Evolutionary conservation across 257 asterid genomes (phyloP).

Genomic region (Forsythia viridissima): DNA sequence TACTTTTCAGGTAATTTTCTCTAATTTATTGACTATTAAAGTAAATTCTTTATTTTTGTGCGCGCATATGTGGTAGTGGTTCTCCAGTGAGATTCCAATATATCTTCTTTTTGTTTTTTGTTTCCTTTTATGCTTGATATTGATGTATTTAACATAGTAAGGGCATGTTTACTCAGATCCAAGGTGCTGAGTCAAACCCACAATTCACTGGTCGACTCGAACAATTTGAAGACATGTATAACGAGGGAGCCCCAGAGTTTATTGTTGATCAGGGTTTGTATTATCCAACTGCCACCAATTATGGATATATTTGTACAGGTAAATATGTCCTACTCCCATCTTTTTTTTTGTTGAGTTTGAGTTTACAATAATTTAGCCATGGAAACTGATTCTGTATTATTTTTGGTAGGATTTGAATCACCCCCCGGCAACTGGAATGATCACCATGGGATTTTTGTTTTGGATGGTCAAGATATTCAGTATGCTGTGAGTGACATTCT

Average conservation of each 20-base stretch:
- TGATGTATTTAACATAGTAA: not conserved
- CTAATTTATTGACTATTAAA: not conserved
- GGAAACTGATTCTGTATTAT: not conserved
- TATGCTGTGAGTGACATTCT: constrained; percentile 55
- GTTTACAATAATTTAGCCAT: too few relatives aligned
- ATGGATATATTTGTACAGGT: constrained; percentile 83
- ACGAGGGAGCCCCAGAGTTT: constrained; percentile 71
- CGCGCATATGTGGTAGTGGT: not conserved
- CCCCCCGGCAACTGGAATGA: constrained; percentile 67
- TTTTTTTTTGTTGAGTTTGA: too few relatives aligned
- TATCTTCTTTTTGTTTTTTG: constrained; percentile 5
- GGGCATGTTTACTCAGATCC: constrained; percentile 43
- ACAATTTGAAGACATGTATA: constrained; percentile 63
- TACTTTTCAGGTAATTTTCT: constrained; percentile 49
- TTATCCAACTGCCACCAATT: constrained; percentile 68
- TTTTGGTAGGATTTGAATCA: constrained; percentile 73
- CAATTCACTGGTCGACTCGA: constrained; percentile 40
- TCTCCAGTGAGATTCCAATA: not conserved
- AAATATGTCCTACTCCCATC: not conserved
- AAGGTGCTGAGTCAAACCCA: constrained; percentile 45
- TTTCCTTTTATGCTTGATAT: not conserved
- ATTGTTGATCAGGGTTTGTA: constrained; percentile 69
- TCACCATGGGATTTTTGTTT: constrained; percentile 54
- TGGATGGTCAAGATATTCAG: constrained; percentile 71
- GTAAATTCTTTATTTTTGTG: not conserved